phyloP scores from a whole-genome alignment of 116 monocot species.

The Papilionanthe hybrid region DNA sequence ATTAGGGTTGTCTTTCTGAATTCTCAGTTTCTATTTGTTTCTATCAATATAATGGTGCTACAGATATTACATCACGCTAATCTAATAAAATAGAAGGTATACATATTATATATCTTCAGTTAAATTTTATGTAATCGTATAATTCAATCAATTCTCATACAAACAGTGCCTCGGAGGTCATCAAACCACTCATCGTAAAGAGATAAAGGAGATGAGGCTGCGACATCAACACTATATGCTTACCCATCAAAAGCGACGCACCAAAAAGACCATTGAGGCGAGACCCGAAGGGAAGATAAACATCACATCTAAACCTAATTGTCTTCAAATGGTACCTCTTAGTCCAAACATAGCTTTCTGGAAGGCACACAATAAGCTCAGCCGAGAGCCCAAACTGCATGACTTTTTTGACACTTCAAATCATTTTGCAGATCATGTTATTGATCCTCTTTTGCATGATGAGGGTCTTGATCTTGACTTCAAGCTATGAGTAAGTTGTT shows the following conservation, averaged over 20 bases:
- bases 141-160: too few relatives aligned
- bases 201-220: background rate
- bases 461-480: background rate
- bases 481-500: background rate
- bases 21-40: background rate
- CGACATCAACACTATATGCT: background rate
- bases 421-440: background rate
- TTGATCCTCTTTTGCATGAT: background rate
- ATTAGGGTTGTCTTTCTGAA: too few relatives aligned
- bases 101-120: too few relatives aligned
- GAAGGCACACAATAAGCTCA: background rate
- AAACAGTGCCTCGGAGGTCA: background rate
- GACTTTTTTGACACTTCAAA: background rate
- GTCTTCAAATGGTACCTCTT: background rate
- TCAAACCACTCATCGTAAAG: background rate
- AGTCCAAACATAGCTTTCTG: background rate
- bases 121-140: too few relatives aligned
- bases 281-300: background rate
- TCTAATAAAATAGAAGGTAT: too few relatives aligned
- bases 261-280: background rate
- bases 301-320: background rate
- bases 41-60: background rate
- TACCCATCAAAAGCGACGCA: background rate
- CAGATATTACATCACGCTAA: background rate
- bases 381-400: background rate